phyloP scores from a whole-genome alignment of 805 yeast genomes.

The Saccharomycopsis olivae region DNA sequence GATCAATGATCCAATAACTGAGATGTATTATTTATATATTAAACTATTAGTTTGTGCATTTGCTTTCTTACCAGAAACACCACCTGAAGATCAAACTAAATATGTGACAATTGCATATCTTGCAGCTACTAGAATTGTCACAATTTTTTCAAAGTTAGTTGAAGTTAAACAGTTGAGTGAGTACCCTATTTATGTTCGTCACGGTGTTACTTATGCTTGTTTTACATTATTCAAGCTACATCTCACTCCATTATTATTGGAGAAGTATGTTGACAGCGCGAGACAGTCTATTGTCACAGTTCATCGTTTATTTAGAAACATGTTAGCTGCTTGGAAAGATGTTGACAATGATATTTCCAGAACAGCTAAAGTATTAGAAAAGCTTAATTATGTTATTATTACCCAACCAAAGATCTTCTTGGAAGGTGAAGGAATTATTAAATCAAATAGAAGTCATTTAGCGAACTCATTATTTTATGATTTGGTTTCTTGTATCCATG shows the following conservation, averaged over 20 bases:
- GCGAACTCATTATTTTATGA: constrained; percentile 89
- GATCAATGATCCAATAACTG: constrained; percentile 57
- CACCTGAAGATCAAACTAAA: constrained; percentile 68
- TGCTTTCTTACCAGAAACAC: constrained; percentile 90
- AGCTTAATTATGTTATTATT: constrained; percentile 74
- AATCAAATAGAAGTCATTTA: constrained; percentile 84
- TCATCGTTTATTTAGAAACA: constrained; percentile 77
- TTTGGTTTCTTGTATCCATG: constrained; percentile 89
- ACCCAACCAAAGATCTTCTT: constrained; percentile 74
- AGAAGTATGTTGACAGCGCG: constrained; percentile 72
- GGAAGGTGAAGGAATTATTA: constrained; percentile 57
- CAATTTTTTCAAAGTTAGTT: constrained; percentile 61
- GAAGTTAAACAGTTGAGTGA: constrained; percentile 66
- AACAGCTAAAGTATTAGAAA: constrained; percentile 84
- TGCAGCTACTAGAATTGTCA: constrained; percentile 65
- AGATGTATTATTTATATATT: constrained; percentile 69
- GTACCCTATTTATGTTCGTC: constrained; percentile 77
- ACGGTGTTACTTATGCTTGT: constrained; percentile 74
- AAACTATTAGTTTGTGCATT: constrained; percentile 76
- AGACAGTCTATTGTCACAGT: constrained; percentile 91
- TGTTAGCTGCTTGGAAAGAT: constrained; percentile 83
- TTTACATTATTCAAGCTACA: constrained; percentile 72
- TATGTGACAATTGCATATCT: constrained; percentile 76
- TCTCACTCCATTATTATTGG: constrained; percentile 56
- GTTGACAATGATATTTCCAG: constrained; percentile 85